Evolutionary conservation across 2,329 filamentous ascomycete species (phyloP).

Genomic region (Aspergillus floridensis): DNA sequence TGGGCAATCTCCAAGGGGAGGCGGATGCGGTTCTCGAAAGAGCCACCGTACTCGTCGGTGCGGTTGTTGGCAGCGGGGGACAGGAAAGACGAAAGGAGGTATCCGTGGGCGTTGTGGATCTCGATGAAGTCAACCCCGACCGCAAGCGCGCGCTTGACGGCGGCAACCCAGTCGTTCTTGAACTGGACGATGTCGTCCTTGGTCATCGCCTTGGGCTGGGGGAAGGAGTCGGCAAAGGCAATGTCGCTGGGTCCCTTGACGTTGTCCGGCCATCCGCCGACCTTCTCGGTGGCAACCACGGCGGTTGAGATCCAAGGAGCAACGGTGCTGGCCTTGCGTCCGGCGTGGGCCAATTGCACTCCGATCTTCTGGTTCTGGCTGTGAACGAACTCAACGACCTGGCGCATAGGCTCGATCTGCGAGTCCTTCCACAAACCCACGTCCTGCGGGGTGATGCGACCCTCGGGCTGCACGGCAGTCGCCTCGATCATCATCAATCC

Average conservation of each 20-base stretch:
- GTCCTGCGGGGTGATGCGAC: conserved; percentile 69
- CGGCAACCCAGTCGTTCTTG: conserved; percentile 60
- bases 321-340: conserved; percentile 60
- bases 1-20: conserved; percentile 67
- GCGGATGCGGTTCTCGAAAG: conserved; percentile 63
- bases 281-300: conserved; percentile 46
- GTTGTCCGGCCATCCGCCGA: conserved; percentile 56
- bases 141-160: conserved; percentile 59
- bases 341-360: conserved; percentile 80
- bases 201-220: conserved; percentile 66
- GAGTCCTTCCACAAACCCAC: conserved; percentile 74
- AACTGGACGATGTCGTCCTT: conserved; percentile 64
- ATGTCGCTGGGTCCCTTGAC: conserved; percentile 58
- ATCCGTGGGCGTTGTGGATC: conserved; percentile 77
- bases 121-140: conserved; percentile 77
- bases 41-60: conserved; percentile 55
- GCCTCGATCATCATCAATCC: conserved; percentile 75
- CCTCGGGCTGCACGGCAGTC: conserved; percentile 69
- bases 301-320: conserved; percentile 47
- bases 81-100: conserved; percentile 69
- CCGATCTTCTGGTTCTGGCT: conserved; percentile 72
- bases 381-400: conserved; percentile 75
- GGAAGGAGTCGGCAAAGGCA: conserved; percentile 61
- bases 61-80: conserved; percentile 68
- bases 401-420: conserved; percentile 67